Evolutionary conservation across 306 rosid genomes (phyloP).

Genomic region (Lagenaria siceraria): DNA sequence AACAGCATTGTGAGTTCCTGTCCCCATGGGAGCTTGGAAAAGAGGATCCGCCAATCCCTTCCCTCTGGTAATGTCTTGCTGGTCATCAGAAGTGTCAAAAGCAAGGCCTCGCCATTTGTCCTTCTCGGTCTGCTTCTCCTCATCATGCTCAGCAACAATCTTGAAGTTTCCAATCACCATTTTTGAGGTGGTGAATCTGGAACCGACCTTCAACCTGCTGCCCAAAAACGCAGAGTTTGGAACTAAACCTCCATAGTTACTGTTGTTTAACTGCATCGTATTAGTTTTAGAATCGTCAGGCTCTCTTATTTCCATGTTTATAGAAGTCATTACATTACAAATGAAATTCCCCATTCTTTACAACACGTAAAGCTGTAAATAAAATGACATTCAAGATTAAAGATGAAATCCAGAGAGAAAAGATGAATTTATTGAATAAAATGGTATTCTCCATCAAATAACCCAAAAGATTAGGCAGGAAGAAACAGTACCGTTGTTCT

Average conservation of each 20-base stretch:
- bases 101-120: slow-evolving; percentile 81
- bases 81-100: slow-evolving; percentile 71
- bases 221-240: slow-evolving; percentile 41
- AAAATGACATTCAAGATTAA: neutral
- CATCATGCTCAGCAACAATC: slow-evolving; percentile 30
- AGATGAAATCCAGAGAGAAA: neutral
- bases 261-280: slow-evolving; percentile 34
- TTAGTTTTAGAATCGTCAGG: neutral
- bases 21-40: slow-evolving; percentile 58
- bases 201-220: slow-evolving; percentile 21
- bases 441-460: neutral
- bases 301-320: neutral
- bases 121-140: slow-evolving; percentile 47
- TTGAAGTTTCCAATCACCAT: slow-evolving; percentile 26
- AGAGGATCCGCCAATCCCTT: slow-evolving; percentile 73
- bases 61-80: slow-evolving; percentile 78
- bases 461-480: slow-evolving; percentile 5
- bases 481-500: slow-evolving; percentile 31
- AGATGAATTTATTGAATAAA: neutral
- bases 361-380: neutral
- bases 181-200: slow-evolving; percentile 13
- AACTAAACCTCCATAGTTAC: slow-evolving; percentile 19
- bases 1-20: slow-evolving; percentile 74
- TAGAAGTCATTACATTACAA: neutral
- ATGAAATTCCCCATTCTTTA: neutral